These are phyloP conservation scores for Tylopilus intermedius DNA, from an alignment of 768 basidiomycete genomes.

Conservation along the genomic window DNA sequence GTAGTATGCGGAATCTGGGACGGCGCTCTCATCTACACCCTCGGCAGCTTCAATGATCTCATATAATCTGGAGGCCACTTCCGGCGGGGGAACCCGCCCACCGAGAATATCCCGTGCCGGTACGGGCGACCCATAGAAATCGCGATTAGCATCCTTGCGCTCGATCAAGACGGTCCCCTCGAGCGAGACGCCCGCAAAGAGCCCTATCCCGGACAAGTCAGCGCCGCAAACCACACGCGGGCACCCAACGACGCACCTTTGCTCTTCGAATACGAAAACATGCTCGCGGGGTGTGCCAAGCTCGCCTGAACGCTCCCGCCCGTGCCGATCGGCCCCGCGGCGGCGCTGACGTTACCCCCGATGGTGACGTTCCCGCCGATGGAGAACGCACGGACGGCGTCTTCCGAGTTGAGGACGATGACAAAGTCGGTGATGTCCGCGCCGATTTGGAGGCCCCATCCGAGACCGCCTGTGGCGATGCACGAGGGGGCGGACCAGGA, in stretches of 20 bases:
- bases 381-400: constrained; percentile 92
- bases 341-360: constrained; percentile 80
- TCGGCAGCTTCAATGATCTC: constrained; percentile 97
- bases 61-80: constrained; percentile 87
- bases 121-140: constrained; percentile 90
- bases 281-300: constrained; percentile 88
- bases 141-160: constrained; percentile 91
- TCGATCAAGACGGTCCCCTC: constrained; percentile 95
- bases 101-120: constrained; percentile 88
- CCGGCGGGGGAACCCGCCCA: constrained; percentile 94
- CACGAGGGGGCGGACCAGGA: constrained; percentile 97
- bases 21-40: constrained; percentile 79
- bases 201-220: constrained; percentile 43
- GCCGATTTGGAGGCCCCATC: constrained; percentile 93
- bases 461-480: constrained; percentile 92
- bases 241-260: constrained; percentile 43
- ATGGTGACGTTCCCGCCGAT: constrained; percentile 95
- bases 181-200: constrained; percentile 91
- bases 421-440: constrained; percentile 96
- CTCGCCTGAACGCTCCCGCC: constrained; percentile 86
- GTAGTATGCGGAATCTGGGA: constrained; percentile 77
- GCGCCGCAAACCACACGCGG: too few species aligned
- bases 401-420: constrained; percentile 93
- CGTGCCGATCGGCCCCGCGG: constrained; percentile 91
- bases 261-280: constrained; percentile 96